Percentiles rank a stretch among this genome's conserved stretches.
Conservation (phyloP, 2,329 filamentous ascomycete genomes). For the Aspergillus sp. region DNA sequence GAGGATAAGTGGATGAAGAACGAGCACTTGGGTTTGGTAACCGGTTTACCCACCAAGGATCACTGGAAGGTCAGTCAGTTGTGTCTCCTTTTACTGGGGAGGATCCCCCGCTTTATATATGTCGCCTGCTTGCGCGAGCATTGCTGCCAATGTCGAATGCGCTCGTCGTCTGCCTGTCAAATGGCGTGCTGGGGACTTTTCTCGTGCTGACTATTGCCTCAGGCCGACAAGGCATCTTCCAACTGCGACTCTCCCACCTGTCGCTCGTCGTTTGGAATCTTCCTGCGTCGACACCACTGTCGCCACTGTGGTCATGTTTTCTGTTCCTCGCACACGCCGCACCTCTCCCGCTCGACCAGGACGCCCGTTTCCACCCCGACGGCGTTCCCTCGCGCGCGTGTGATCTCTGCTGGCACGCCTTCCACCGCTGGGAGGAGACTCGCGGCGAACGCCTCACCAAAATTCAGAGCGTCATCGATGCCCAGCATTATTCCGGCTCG, state of each 20-base stretch:
- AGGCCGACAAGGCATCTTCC: slow-evolving; percentile 51
- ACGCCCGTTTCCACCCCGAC: slow-evolving; percentile 55
- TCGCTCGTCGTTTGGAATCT: slow-evolving; percentile 51
- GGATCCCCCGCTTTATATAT: slow-evolving; percentile 13
- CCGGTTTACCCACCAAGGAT: slow-evolving; percentile 52
- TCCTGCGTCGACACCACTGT: slow-evolving; percentile 58
- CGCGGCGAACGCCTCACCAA: slow-evolving; percentile 45
- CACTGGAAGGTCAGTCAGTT: slow-evolving; percentile 55
- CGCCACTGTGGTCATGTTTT: slow-evolving; percentile 60
- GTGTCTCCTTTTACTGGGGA: slow-evolving; percentile 1
- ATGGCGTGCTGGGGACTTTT: slow-evolving; percentile 9
- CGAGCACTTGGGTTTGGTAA: slow-evolving; percentile 47
- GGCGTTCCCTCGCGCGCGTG: slow-evolving; percentile 50
- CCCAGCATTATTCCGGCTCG: slow-evolving; percentile 18
- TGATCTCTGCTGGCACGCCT: slow-evolving; percentile 53
- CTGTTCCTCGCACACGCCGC: slow-evolving; percentile 51
- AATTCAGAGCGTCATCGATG: slow-evolving; percentile 33
- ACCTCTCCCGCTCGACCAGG: slow-evolving; percentile 55
- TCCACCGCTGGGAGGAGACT: slow-evolving; percentile 47
- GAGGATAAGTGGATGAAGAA: slow-evolving; percentile 47
- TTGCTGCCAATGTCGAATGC: slow-evolving; percentile 12
- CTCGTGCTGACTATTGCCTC: slow-evolving; percentile 18
- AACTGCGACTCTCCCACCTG: slow-evolving; percentile 53
- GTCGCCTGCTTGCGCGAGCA: too few relatives aligned
- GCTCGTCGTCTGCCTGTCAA: slow-evolving; percentile 8